Base-by-base conservation (phyloP, 1,139 yeast species). In the Taphrina betulina region DNA sequence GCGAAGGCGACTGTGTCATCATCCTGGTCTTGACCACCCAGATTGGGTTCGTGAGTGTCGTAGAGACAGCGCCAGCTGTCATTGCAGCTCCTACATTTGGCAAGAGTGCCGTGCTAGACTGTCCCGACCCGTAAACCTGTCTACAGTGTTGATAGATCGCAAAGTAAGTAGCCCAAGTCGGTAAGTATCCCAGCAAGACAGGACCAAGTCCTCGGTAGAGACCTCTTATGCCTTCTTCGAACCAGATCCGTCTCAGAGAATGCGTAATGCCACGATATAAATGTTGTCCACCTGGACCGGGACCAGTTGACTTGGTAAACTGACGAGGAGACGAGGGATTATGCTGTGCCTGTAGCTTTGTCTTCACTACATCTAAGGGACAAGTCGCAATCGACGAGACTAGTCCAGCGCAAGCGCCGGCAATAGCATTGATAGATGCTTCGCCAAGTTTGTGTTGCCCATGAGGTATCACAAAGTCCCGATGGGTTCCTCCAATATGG, bases 121-220 rank as follows among this genome's bases (percentile, higher is more conserved):
- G 53, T n/a, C 57, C 40, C 20, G 29, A 53, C 16, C 59, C 51
- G 31, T 54, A 57, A n/a, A 52, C 35, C 50, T 68, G 66, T 67
- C 89, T 89, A 28, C 90, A 82, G 59, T 79, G 75, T 66, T 90
- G 97, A 69, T 92, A 92, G 34, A 89, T 85, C 10, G 92, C 78
- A 71, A 92, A 94, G 69, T 94, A 92, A 45, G 92, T 87, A 72
- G 90, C 89, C 98, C 98, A 92, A 0, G 97, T 89, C 3, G 99
- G 98, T 63, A 94, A 80, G 70, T 92, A 92, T 0, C 99, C 99
- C 54, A 92, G 72, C 1, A 94, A 79, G 35, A 92, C 88, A 8
- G 99, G 97, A 0, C 84, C 85, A 17, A 94, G 72, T 2, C 99
- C 99, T 61, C 95, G 74, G 68, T 94, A 94, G 19, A 92, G 75